phyloP scores from a whole-genome alignment of 2,329 filamentous ascomycete species.

The Simplicillium sp. region DNA sequence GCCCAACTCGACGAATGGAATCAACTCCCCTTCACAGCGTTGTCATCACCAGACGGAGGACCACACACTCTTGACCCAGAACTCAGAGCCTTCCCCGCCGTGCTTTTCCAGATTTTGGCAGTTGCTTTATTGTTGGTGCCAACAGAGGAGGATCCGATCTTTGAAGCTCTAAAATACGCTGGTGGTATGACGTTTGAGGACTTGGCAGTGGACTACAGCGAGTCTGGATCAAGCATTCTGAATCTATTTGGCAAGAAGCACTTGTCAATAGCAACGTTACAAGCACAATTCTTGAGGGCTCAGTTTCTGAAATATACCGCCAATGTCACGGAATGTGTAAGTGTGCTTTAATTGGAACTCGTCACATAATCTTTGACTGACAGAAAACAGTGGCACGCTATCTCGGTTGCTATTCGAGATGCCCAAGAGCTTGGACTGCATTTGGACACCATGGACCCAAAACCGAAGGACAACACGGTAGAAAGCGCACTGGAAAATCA shows the following conservation, averaged over 20 bases:
- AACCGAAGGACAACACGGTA: constrained; percentile 31
- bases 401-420: constrained; percentile 48
- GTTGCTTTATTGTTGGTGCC: constrained; percentile 43
- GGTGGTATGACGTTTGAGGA: constrained; percentile 52
- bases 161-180: constrained; percentile 49
- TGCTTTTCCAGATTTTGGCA: constrained; percentile 51
- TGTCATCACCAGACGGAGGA: constrained; percentile 36
- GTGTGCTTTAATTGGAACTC: constrained; percentile 10
- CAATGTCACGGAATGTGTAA: constrained; percentile 46
- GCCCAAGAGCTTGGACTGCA: constrained; percentile 55
- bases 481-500: constrained; percentile 44
- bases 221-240: constrained; percentile 43
- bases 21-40: constrained; percentile 38
- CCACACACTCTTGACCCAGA: constrained; percentile 29
- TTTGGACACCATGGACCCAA: constrained; percentile 40
- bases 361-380: constrained; percentile 7
- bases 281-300: constrained; percentile 47
- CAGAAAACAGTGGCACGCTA: constrained; percentile 39
- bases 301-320: constrained; percentile 50
- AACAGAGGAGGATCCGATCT: constrained; percentile 33
- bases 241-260: constrained; percentile 46
- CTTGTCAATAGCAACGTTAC: constrained; percentile 45
- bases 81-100: constrained; percentile 46
- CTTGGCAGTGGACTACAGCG: constrained; percentile 50
- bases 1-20: constrained; percentile 45